phyloP scores from a whole-genome alignment of 257 asterid genomes.

The Scutellaria minor region DNA sequence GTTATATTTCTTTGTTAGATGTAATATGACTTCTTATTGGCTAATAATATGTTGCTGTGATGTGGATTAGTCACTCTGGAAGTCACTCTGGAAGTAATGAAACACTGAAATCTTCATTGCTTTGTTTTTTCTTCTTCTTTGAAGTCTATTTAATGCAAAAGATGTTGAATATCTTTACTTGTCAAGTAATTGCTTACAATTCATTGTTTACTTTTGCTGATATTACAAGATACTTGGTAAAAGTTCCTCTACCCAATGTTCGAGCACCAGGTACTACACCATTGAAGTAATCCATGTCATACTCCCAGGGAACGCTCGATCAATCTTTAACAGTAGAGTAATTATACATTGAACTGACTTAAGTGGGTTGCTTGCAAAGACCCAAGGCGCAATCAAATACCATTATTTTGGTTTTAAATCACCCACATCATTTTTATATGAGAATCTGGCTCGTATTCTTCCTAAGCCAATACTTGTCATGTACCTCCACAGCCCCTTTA shows the following conservation, averaged over 20 bases:
- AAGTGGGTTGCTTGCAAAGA: neutral
- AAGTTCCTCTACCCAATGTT: slow-evolving; percentile 12
- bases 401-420: neutral
- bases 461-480: neutral
- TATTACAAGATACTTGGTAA: neutral
- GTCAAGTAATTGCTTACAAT: neutral
- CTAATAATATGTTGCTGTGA: slow-evolving; percentile 21
- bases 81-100: slow-evolving; percentile 28
- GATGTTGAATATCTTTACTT: slow-evolving; percentile 15
- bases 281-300: neutral
- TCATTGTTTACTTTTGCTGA: neutral
- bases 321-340: neutral
- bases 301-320: neutral
- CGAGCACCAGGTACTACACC: slow-evolving; percentile 17
- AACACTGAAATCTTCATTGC: slow-evolving; percentile 5
- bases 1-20: slow-evolving; percentile 11
- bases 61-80: slow-evolving; percentile 19
- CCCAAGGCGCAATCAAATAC: neutral
- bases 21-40: neutral
- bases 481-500: neutral
- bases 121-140: neutral
- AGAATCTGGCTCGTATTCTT: neutral
- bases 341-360: neutral
- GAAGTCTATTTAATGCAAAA: slow-evolving; percentile 10
- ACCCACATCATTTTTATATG: neutral